A percentile compares a stretch with the other conserved stretches of the same genome.
Conservation (phyloP, 23 red algal genomes). For the Gracilaria vermiculophylla region DNA sequence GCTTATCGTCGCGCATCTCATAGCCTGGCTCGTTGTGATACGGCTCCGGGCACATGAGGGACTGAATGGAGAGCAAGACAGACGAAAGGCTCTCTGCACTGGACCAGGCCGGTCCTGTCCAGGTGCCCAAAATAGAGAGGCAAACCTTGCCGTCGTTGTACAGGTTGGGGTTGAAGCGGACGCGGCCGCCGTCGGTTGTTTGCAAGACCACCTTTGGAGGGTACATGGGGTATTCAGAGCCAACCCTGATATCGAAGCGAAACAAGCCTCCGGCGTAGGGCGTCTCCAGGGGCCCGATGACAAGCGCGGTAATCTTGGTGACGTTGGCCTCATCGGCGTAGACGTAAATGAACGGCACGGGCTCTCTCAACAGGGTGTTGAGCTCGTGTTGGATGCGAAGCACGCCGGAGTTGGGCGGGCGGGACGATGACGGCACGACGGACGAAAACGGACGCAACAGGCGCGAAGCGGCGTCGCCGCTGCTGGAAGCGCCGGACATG, state of each 20-base stretch:
- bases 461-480: constrained; percentile 7
- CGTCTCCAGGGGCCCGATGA: constrained; percentile 76
- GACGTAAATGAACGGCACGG: constrained; percentile 81
- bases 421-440: background rate
- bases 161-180: constrained; percentile 86
- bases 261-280: constrained; percentile 80
- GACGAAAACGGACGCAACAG: constrained; percentile 4
- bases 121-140: constrained; percentile 77
- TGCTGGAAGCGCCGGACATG: constrained; percentile 52
- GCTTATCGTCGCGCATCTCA: constrained; percentile 47
- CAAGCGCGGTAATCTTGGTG: constrained; percentile 70
- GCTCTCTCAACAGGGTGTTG: constrained; percentile 49
- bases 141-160: constrained; percentile 80
- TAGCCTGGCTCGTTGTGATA: constrained; percentile 90
- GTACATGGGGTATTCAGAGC: constrained; percentile 77
- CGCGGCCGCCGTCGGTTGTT: constrained; percentile 76
- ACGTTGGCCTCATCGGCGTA: constrained; percentile 67
- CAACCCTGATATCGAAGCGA: constrained; percentile 81
- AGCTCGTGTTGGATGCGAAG: constrained; percentile 80
- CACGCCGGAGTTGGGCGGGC: constrained; percentile 56
- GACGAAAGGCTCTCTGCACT: constrained; percentile 69
- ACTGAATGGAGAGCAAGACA: constrained; percentile 90
- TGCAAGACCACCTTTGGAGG: constrained; percentile 65
- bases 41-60: constrained; percentile 76
- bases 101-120: constrained; percentile 80